These are phyloP conservation scores for Gossypium trilobum DNA, from an alignment of 441 rosid genomes.

Conservation along the genomic window DNA sequence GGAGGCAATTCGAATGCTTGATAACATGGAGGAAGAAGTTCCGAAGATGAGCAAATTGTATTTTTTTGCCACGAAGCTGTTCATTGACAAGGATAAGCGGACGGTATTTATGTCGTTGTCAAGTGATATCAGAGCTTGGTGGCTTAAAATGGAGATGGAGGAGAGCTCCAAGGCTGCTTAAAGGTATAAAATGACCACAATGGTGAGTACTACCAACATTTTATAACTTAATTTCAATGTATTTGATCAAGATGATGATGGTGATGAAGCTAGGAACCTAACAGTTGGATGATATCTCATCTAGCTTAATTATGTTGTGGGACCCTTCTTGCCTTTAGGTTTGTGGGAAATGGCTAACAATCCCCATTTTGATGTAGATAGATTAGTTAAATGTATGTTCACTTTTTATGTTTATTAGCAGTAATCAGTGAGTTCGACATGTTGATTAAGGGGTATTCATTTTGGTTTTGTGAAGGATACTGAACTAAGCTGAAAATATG, in stretches of 20 bases:
- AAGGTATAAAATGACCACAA: not conserved
- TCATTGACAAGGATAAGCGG: conserved; percentile 8
- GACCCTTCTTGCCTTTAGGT: not conserved
- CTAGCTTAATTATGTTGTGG: not conserved
- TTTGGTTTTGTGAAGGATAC: not conserved
- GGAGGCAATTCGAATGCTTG: not conserved
- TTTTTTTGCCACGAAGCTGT: conserved; percentile 9
- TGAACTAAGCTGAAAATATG: too few relatives aligned
- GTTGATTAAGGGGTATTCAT: not conserved
- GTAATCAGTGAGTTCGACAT: not conserved
- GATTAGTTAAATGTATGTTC: not conserved
- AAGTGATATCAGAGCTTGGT: conserved; percentile 8
- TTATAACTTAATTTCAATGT: not conserved
- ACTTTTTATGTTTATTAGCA: not conserved
- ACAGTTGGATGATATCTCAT: not conserved
- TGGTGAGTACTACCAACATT: not conserved
- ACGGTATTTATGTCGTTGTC: conserved; percentile 7
- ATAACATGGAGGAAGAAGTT: conserved; percentile 13
- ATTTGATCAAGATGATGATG: not conserved
- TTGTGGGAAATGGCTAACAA: not conserved
- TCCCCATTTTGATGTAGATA: not conserved
- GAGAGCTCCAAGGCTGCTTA: not conserved
- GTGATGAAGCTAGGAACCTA: not conserved
- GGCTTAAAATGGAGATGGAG: conserved; percentile 15
- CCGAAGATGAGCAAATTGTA: conserved; percentile 12